Base-by-base conservation (phyloP, 2,329 filamentous ascomycete genomes). In the Aspergillus clavatus region DNA sequence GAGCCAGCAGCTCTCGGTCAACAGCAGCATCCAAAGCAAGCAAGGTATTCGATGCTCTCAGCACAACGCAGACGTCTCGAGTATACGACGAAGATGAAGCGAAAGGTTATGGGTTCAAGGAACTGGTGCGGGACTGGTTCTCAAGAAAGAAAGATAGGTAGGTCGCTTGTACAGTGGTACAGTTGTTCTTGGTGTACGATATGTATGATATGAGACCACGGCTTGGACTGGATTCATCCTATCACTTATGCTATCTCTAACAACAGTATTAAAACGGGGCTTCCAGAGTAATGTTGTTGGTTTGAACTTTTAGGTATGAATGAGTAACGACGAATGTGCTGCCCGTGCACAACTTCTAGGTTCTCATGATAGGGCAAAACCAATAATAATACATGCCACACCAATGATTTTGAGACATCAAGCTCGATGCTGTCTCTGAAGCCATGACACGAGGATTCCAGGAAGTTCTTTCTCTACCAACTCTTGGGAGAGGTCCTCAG, bases 121-220 rank as follows among this genome's bases (percentile, higher is more conserved):
- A 97, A 65, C 87, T 95, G 70, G 96, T 89, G 89, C 80, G 80
- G 57, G 91, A 97, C 68, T 62, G 95, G 8, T 95, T 80, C 61
- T 58, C 62, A 7, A 59, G 55, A 43, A 59, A 61, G 41, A 42
- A 42, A 33, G 52, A 46, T 50, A 43, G 23, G 14, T 33, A 26
- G 11, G 11, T 28, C 19, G 45, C 37, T 38, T 40, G 16, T 48
- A 42, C 38, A 39, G 22, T 31, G 18, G 18, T 22, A 7, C 23
- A 8, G 14, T n/a, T n/a, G n/a, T n/a, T n/a, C n/a, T n/a, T n/a
- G 39, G 18, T 26, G 40, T 43, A 22, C 33, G 31, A 11, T 35
- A 35, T 45, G 41, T 51, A 45, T 31, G 37, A 47, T 48, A 47
- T 26, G 14, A 46, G 16, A 18, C 10, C 11, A 21, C 31, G 10